Conservation (phyloP, 768 basidiomycete genomes). For the Coprinellus aureogranulatus region DNA sequence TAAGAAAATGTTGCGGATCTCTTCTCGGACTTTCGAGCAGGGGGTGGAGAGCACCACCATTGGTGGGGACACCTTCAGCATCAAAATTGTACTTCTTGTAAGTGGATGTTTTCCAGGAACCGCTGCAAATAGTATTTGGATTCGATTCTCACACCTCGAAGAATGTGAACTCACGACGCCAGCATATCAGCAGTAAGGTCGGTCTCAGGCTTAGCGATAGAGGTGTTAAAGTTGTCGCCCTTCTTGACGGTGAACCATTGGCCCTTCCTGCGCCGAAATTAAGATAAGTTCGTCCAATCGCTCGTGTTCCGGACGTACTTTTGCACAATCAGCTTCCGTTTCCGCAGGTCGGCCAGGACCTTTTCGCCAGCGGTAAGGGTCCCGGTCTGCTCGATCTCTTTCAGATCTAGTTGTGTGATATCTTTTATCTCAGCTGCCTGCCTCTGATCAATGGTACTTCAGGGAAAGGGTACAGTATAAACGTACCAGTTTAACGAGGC, state of each 20-base stretch:
- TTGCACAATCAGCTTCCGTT: constrained; percentile 84
- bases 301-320: constrained; percentile 45
- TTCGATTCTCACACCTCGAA: too few relatives aligned
- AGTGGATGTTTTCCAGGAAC: constrained; percentile 86
- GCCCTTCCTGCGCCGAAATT: constrained; percentile 63
- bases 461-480: background rate
- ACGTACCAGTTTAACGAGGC: constrained; percentile 82
- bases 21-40: constrained; percentile 96
- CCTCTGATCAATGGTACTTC: constrained; percentile 7
- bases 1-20: constrained; percentile 95
- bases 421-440: constrained; percentile 71
- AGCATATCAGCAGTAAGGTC: constrained; percentile 97
- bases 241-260: constrained; percentile 92
- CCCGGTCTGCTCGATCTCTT: constrained; percentile 71
- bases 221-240: constrained; percentile 84
- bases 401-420: constrained; percentile 68
- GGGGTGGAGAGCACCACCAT: constrained; percentile 92
- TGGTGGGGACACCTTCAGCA: constrained; percentile 86
- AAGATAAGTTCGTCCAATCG: background rate
- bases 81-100: constrained; percentile 99
- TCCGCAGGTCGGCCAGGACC: constrained; percentile 79
- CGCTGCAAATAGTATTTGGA: too few relatives aligned
- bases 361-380: constrained; percentile 76
- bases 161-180: constrained; percentile 60
- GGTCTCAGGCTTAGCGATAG: constrained; percentile 89